Evolutionary conservation across 2,329 filamentous ascomycete genomes (phyloP), one percentile per base, ranked within the genome.

Genomic region (Metarhizium robertsii): DNA sequence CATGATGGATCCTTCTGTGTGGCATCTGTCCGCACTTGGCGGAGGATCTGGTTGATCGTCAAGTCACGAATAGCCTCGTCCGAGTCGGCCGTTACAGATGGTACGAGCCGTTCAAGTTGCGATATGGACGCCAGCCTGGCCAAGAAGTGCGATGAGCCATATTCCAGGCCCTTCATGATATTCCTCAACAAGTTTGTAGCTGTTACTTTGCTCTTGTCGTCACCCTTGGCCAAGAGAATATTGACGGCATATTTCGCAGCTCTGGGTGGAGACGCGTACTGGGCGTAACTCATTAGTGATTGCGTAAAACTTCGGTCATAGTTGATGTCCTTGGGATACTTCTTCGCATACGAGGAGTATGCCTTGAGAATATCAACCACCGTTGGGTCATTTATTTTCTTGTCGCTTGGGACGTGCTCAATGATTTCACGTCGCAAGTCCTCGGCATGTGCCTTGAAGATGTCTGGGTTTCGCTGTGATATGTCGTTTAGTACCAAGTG

Each of bases 221-320:
- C 79, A 49, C 77, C 76, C 62, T 85, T 86, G 40, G 88, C 85
- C 71, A 96, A 83, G 54, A 99, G 78, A 60, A 99, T 91, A 32
- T 90, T 92, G 51, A 97, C 85, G 0, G 94, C 94, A 72, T 97
- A 91, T 71, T 99, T 99, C 25, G 92, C 90, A 8, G 90, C 88
- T 66, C 86, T 86, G 11, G 89, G 81, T 2, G 92, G 92, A 29
- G 81, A 81, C 25, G 92, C 92, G 65, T 89, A 88, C 20, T 92
- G 78, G 1, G 92, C 89, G 69, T 94, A 97, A 62, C 83, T 86
- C 58, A 87, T 84, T 68, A 99, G 79, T 1, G 90, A 86, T 64
- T 94, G 85, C 36, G 84, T 78, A 63, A 97, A 92, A 61, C 88
- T 88, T 55, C 86, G 84, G 59, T 95, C 88, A 57, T 84, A 81